Percentiles rank a stretch among this genome's conserved stretches.
phyloP scores from a whole-genome alignment of 2,329 filamentous ascomycete species.

The Drechslerella stenobrocha region DNA sequence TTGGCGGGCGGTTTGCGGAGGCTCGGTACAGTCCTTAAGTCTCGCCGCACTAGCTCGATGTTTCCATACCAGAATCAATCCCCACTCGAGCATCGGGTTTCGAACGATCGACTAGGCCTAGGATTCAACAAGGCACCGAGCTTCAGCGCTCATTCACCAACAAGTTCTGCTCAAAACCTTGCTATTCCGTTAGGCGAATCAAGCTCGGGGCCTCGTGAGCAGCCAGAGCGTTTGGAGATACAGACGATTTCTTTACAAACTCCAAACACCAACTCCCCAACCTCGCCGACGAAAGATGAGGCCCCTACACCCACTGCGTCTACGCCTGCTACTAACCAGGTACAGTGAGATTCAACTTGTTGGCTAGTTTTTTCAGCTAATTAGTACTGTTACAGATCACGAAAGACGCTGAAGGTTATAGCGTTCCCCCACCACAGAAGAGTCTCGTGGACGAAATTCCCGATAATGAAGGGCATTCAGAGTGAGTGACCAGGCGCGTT shows the following conservation, averaged over 20 bases:
- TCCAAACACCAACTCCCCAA: slow-evolving; percentile 12
- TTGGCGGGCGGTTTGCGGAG: slow-evolving; percentile 52
- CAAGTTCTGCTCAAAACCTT: slow-evolving; percentile 40
- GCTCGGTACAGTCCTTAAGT: slow-evolving; percentile 54
- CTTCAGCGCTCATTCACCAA: slow-evolving; percentile 32
- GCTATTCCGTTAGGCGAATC: slow-evolving; percentile 29
- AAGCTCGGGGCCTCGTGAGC: slow-evolving; percentile 14
- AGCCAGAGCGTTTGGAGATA: slow-evolving; percentile 29
- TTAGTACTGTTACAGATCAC: slow-evolving; percentile 54
- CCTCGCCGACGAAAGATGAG: slow-evolving; percentile 27
- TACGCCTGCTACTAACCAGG: slow-evolving; percentile 25
- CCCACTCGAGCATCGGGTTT: slow-evolving; percentile 45
- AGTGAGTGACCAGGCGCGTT: slow-evolving; percentile 50
- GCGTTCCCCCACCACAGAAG: slow-evolving; percentile 67
- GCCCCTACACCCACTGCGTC: slow-evolving; percentile 26
- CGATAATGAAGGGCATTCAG: slow-evolving; percentile 50
- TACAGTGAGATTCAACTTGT: not conserved
- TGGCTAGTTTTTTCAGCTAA: not conserved
- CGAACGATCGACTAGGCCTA: slow-evolving; percentile 40
- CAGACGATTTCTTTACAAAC: slow-evolving; percentile 16
- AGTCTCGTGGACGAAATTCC: slow-evolving; percentile 58
- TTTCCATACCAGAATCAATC: slow-evolving; percentile 50
- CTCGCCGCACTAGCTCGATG: slow-evolving; percentile 52
- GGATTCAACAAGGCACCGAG: slow-evolving; percentile 24
- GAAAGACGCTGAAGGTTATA: slow-evolving; percentile 76